A percentile compares a stretch with the other conserved stretches of the same genome.
Conservation (phyloP, 345 rosid species). For the Zanthoxylum bungeanum region DNA sequence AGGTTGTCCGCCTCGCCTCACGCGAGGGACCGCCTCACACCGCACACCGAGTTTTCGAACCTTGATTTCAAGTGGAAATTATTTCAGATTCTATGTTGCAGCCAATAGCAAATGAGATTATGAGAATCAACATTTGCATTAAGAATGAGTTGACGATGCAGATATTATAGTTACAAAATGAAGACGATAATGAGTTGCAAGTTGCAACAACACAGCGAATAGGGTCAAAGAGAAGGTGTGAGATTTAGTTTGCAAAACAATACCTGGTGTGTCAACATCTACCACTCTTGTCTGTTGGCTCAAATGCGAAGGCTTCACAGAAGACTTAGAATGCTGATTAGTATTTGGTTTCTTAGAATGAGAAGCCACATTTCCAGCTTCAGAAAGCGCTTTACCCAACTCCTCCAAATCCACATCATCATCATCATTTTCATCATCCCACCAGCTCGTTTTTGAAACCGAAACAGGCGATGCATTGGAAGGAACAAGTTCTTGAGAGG, state of each 20-base stretch:
- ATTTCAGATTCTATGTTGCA: background rate
- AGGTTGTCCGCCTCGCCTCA: too few species aligned
- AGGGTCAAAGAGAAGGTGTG: background rate
- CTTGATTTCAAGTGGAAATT: too few species aligned
- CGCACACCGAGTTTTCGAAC: too few species aligned
- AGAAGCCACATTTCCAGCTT: constrained; percentile 54
- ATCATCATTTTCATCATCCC: constrained; percentile 41
- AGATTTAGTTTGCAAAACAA: background rate
- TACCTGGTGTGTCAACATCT: constrained; percentile 42
- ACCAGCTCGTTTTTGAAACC: constrained; percentile 46
- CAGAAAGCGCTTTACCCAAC: constrained; percentile 57
- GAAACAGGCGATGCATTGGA: constrained; percentile 30
- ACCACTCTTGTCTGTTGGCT: constrained; percentile 18
- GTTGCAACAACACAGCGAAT: background rate
- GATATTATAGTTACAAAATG: too few species aligned
- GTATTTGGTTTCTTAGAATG: constrained; percentile 34
- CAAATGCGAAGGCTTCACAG: constrained; percentile 28
- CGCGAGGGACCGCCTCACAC: too few species aligned
- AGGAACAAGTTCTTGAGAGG: constrained; percentile 7
- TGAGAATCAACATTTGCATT: background rate
- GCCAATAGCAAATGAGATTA: background rate
- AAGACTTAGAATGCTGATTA: constrained; percentile 22
- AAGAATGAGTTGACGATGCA: background rate
- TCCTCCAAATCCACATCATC: constrained; percentile 66
- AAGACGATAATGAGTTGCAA: too few species aligned